Conservation (phyloP, 495 filamentous ascomycete species). For the Tuber brumale region DNA sequence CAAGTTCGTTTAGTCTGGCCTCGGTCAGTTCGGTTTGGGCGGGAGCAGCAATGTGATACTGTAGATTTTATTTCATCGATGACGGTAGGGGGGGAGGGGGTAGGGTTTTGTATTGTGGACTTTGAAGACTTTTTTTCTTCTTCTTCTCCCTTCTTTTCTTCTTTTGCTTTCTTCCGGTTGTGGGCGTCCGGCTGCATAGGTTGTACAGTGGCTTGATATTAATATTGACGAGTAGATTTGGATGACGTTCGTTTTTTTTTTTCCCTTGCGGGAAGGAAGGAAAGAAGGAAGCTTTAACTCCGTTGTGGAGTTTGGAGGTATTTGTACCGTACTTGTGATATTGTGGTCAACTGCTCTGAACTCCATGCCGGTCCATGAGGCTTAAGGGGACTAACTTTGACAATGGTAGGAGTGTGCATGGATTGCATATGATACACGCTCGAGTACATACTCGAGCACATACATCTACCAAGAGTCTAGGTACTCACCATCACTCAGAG, state of each 20-base stretch:
- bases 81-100: background rate
- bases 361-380: too few species aligned
- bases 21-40: too few species aligned
- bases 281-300: background rate
- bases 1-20: too few species aligned
- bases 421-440: background rate
- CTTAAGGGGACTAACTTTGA: background rate
- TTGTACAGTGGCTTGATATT: background rate
- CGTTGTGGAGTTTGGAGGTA: background rate
- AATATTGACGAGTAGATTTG: background rate
- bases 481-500: background rate
- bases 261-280: background rate
- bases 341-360: background rate
- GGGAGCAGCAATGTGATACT: background rate
- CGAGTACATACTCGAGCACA: background rate
- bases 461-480: background rate
- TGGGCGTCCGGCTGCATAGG: background rate
- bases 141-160: background rate
- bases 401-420: background rate
- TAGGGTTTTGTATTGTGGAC: background rate
- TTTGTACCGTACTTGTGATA: background rate
- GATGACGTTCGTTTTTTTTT: background rate
- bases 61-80: background rate
- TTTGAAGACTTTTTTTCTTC: background rate
- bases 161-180: background rate